Base-by-base conservation (phyloP, 257 asterid species). In the Solanum phureja region DNA sequence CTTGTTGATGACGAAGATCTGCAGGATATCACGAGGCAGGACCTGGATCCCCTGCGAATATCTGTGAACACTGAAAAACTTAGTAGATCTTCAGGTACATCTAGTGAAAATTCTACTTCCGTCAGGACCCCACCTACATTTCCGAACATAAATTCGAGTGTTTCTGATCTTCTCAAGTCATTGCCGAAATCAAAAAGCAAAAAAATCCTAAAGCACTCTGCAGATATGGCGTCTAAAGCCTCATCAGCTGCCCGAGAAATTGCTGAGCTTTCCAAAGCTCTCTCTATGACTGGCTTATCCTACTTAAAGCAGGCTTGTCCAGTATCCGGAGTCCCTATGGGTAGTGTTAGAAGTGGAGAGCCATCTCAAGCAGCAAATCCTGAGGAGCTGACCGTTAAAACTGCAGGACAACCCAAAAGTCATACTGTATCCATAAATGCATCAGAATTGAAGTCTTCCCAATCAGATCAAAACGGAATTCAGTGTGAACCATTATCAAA, bases 1-100 rank as follows among this genome's bases (percentile, higher is more conserved):
- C 96, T 97, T 38, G 94, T 89, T 88, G 98, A 96, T 86, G 97
- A 95, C 86, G 98, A 92, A 44, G 99, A 97, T 91, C 94, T 97
- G 74, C 86, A 31, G 29, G 99, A 97, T 88, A 95, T 89, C 77
- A 92, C 92, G 74, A 93, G 90, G 86, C 99, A 97, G 92, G 90
- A 49, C 56, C 91, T 97, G 87, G 87, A 94, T 91, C 99, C 99
- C 37, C 35, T 95, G 88, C 89, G 99, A 87, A 90, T 97, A 40
- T 91, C 95, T 86, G 95, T 91, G 88, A 83, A 34, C n/a, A 31
- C 87, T 66, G 91, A 68, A 24, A 92, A 86, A 85, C 86, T 73
- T 40, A 88, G 83, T 40, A 86, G 16, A 7, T 88, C 89, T 42
- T 29, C 88, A 34, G 86, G 77, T 86, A 84, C 88, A 82, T 87